phyloP scores from a whole-genome alignment of 2,329 filamentous ascomycete genomes.

The Myriosclerotinia duriaeana region DNA sequence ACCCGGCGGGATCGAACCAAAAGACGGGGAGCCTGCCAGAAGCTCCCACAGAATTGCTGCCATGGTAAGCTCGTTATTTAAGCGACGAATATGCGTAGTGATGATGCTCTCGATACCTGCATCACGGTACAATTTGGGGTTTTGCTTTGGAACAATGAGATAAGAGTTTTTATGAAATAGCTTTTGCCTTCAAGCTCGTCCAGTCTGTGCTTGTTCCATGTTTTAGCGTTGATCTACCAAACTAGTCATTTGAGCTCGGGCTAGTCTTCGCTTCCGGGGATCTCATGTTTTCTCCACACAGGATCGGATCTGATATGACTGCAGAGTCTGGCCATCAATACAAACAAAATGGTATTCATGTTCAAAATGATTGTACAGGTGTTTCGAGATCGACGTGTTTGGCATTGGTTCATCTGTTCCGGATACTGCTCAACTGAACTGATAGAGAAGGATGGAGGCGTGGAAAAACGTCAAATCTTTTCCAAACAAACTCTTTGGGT shows the following conservation, averaged over 20 bases:
- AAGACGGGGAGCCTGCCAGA: too few species aligned
- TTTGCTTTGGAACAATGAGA: too few species aligned
- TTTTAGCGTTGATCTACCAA: neutral
- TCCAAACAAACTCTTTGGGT: constrained; percentile 8
- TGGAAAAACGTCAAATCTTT: neutral
- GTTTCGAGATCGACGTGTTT: neutral
- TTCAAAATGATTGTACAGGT: neutral
- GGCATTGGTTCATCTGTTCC: constrained; percentile 2
- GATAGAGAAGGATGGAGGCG: neutral
- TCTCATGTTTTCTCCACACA: neutral
- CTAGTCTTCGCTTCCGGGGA: constrained; percentile 4
- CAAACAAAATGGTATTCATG: neutral
- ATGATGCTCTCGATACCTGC: too few species aligned
- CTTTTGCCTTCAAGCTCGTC: neutral
- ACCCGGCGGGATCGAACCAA: too few species aligned
- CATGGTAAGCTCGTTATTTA: too few species aligned
- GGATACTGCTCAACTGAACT: neutral
- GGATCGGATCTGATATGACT: too few species aligned
- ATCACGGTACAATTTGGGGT: too few species aligned
- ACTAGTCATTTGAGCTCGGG: neutral
- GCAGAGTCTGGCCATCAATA: neutral
- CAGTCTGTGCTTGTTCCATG: constrained; percentile 3
- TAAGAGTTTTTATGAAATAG: neutral
- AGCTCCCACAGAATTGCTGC: too few species aligned
- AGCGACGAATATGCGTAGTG: too few species aligned